phyloP scores from a whole-genome alignment of 192 early-diverging fungal species.

The Mortierella antarctica region DNA sequence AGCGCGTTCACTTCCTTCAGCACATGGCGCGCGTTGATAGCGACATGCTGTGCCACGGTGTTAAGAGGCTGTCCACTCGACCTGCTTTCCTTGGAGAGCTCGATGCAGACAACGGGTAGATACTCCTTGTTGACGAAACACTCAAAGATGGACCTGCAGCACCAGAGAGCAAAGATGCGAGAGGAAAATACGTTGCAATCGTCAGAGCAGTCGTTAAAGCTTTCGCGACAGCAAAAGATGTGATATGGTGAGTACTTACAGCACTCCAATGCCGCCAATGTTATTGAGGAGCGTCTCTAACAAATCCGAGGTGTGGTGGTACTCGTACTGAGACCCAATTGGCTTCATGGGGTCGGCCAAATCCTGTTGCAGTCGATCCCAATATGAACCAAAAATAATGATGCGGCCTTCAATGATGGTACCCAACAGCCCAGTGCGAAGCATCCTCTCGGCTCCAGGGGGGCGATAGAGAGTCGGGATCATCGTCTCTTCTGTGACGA shows the following conservation, averaged over 20 bases:
- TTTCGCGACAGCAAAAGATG: too few species aligned
- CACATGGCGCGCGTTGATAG: conserved; percentile 58
- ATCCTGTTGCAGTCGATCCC: conserved; percentile 72
- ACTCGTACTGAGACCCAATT: conserved; percentile 29
- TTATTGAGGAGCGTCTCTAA: conserved; percentile 27
- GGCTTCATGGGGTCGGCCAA: conserved; percentile 42
- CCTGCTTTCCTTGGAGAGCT: conserved; percentile 50
- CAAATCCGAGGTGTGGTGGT: conserved; percentile 45
- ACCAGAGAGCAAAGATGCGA: background rate
- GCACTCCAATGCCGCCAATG: conserved; percentile 37
- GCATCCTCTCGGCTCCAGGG: conserved; percentile 50
- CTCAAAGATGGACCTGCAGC: conserved; percentile 68
- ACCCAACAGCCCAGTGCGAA: conserved; percentile 79
- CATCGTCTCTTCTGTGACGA: conserved; percentile 54
- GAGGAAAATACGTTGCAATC: too few species aligned
- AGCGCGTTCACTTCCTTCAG: conserved; percentile 67
- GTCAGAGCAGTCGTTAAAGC: too few species aligned
- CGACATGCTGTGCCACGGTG: conserved; percentile 29
- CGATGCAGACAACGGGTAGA: conserved; percentile 72
- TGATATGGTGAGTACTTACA: conserved; percentile 42
- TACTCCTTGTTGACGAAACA: conserved; percentile 71
- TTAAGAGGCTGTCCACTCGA: conserved; percentile 20
- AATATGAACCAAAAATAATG: conserved; percentile 76
- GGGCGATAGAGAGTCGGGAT: conserved; percentile 55
- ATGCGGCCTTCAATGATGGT: conserved; percentile 72